These are phyloP conservation scores for Trametes gibbosa DNA, from an alignment of 768 basidiomycete genomes.

Conservation along the genomic window DNA sequence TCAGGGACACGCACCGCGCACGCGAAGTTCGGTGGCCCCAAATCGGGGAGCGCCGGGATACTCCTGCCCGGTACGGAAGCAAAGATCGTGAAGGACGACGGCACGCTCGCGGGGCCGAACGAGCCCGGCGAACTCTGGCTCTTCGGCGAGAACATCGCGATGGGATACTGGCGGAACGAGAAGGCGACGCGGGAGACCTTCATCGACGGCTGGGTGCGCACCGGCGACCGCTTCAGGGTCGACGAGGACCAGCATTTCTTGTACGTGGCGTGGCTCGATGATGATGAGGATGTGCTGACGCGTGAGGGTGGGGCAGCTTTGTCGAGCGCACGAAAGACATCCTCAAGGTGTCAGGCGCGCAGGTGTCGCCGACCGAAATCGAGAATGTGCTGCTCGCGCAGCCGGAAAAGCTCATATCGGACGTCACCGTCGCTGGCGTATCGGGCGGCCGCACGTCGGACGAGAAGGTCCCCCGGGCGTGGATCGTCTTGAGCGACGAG, in stretches of 20 bases:
- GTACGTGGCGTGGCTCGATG: slow-evolving; percentile 37
- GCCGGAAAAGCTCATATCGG: slow-evolving; percentile 57
- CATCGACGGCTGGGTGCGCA: slow-evolving; percentile 65
- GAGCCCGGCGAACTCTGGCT: slow-evolving; percentile 71
- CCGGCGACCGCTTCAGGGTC: slow-evolving; percentile 68
- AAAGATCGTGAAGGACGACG: slow-evolving; percentile 58
- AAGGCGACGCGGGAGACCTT: slow-evolving; percentile 67
- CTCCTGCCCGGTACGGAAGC: slow-evolving; percentile 65
- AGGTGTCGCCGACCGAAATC: slow-evolving; percentile 80
- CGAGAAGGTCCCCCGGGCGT: slow-evolving; percentile 75
- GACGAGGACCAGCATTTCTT: slow-evolving; percentile 63
- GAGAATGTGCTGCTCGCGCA: slow-evolving; percentile 63
- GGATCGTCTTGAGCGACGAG: slow-evolving; percentile 62
- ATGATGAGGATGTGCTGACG: slow-evolving; percentile 1
- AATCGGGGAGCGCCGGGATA: slow-evolving; percentile 43
- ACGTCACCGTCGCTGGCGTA: slow-evolving; percentile 73
- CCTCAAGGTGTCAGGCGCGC: slow-evolving; percentile 74
- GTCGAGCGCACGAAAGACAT: slow-evolving; percentile 83
- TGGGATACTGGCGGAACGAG: slow-evolving; percentile 74
- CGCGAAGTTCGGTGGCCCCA: slow-evolving; percentile 45
- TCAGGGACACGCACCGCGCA: slow-evolving; percentile 43
- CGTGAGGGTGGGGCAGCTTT: slow-evolving; percentile 41
- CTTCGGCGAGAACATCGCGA: slow-evolving; percentile 49
- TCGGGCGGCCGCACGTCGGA: slow-evolving; percentile 66
- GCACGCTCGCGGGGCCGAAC: slow-evolving; percentile 47